These are phyloP conservation scores for Kondoa malvinella DNA, from an alignment of 768 basidiomycete genomes.

Conservation along the genomic window DNA sequence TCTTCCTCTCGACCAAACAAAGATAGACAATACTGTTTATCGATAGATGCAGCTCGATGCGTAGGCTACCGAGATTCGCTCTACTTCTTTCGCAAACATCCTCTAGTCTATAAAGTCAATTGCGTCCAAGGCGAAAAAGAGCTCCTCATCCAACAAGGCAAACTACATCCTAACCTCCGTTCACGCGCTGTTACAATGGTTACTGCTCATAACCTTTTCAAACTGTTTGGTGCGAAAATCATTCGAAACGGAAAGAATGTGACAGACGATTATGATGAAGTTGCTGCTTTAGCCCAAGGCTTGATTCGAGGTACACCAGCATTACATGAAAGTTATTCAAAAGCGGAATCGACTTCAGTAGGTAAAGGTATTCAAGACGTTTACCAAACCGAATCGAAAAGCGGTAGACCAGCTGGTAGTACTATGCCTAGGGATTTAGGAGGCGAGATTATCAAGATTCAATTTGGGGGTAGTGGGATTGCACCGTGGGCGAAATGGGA, in stretches of 20 bases:
- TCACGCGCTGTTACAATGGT: slow-evolving; percentile 87
- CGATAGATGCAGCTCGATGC: slow-evolving; percentile 89
- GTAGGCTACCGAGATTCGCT: slow-evolving; percentile 92
- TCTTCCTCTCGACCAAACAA: slow-evolving; percentile 62
- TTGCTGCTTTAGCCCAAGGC: slow-evolving; percentile 58
- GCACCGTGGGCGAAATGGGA: slow-evolving; percentile 7
- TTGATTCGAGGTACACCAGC: slow-evolving; percentile 66
- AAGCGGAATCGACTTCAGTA: slow-evolving; percentile 9
- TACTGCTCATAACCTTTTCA: slow-evolving; percentile 80
- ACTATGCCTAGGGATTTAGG: slow-evolving; percentile 8
- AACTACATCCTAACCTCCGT: slow-evolving; percentile 70
- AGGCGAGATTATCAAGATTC: not conserved
- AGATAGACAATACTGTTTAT: slow-evolving; percentile 74
- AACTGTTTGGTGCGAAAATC: slow-evolving; percentile 82
- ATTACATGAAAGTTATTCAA: slow-evolving; percentile 54
- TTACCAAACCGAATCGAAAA: not conserved
- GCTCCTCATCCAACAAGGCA: slow-evolving; percentile 68
- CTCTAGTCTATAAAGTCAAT: slow-evolving; percentile 73
- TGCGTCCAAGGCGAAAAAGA: slow-evolving; percentile 84
- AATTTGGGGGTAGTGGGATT: not conserved
- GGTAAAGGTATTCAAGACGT: slow-evolving; percentile 8
- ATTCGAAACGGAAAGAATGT: slow-evolving; percentile 81
- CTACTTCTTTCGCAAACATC: slow-evolving; percentile 91
- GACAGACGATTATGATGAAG: slow-evolving; percentile 89
- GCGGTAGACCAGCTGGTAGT: slow-evolving; percentile 7